Evolutionary conservation across 2,329 filamentous ascomycete genomes (phyloP).

Genomic region (Metarhizium guizhouense): DNA sequence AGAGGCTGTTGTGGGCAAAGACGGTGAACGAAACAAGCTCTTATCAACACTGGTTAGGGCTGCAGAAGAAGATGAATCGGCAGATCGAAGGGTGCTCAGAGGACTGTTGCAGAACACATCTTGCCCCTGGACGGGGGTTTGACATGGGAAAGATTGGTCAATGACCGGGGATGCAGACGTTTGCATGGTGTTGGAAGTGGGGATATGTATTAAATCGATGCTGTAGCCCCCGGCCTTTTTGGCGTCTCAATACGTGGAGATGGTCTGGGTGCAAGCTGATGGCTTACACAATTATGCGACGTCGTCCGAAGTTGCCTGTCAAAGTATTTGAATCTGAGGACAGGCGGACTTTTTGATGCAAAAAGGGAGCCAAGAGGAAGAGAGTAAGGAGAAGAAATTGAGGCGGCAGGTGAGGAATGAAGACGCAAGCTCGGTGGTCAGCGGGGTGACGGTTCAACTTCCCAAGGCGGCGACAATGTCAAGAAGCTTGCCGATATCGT

Average conservation of each 20-base stretch:
- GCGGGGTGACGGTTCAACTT: not conserved
- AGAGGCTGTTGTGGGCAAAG: not conserved
- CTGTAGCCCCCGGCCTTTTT: slow-evolving; percentile 1
- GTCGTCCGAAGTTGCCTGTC: not conserved
- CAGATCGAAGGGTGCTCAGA: slow-evolving; percentile 1
- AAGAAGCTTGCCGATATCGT: not conserved
- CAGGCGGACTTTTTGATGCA: not conserved
- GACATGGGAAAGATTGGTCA: not conserved
- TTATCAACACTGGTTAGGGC: not conserved
- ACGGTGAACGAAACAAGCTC: not conserved
- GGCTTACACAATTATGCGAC: not conserved
- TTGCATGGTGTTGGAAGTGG: slow-evolving; percentile 15
- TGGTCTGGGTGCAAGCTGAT: not conserved
- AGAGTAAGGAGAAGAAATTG: not conserved
- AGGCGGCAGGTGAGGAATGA: not conserved
- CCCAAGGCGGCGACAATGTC: not conserved
- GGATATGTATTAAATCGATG: slow-evolving; percentile 7
- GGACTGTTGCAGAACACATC: slow-evolving; percentile 1
- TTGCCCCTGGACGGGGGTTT: slow-evolving; percentile 6
- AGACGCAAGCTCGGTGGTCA: not conserved
- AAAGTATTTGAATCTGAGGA: not conserved
- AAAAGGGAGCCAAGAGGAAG: not conserved
- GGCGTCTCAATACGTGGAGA: not conserved
- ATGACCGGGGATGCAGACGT: slow-evolving; percentile 5
- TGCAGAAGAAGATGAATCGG: not conserved